Evolutionary conservation across 75 land plant genomes (phyloP), one percentile per base, ranked within the genome.

Genomic region (Pseudotsuga menziesii): DNA sequence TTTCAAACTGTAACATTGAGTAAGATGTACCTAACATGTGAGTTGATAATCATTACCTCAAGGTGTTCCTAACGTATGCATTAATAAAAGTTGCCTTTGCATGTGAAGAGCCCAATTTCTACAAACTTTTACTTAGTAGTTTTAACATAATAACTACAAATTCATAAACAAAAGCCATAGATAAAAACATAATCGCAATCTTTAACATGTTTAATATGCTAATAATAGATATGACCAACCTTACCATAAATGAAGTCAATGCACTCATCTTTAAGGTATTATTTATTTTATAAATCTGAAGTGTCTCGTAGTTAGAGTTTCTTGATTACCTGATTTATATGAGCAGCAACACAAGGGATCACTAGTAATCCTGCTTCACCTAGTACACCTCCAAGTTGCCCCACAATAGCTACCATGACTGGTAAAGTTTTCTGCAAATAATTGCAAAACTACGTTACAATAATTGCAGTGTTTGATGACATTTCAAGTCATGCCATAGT

Each of bases 301-400:
- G 13, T 36, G 69, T 52, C 52, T 55, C 3, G 19, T 63, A 17
- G n/a, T 55, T 52, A 76, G 32, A 58, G 44, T 9, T 44, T 48
- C 22, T 62, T 23, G 36, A 48, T 73, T 59, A 88, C 91, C 91
- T 91, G 93, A 54, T 56, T 83, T 41, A 91, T 82, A 73, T 96
- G 99, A 19, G 95, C 86, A 58, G 90, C 90, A 56, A 96, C 85
- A 83, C 94, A 90, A 27, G 99, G 97, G 73, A 96, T 81, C 79
- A 94, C 88, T 75, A 96, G 74, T 58, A 96, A 76, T 4, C 97
- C 97, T 64, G 91, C 78, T 83, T 91, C 91, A 58, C 97, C 99
- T 35, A 96, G 61, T 63, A 82, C 86, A 39, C 93, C 91, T 29
- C 88, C 84, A 80, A 96, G 94, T 74, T 86, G 88, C 54, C 86